phyloP scores from a whole-genome alignment of 2,329 filamentous ascomycete genomes.

The Ascochyta lentis region DNA sequence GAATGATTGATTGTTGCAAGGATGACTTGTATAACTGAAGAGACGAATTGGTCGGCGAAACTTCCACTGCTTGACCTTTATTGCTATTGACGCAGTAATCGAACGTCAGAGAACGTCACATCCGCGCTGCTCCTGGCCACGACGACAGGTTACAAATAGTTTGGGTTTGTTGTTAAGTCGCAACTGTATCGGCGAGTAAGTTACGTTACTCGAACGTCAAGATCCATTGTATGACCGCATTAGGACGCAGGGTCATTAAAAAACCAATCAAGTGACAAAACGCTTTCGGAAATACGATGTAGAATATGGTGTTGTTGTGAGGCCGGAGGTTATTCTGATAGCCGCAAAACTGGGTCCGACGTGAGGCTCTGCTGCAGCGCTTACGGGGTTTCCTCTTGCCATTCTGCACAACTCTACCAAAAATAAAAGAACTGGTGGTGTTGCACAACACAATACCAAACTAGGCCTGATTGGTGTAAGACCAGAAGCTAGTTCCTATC shows the following conservation, averaged over 20 bases:
- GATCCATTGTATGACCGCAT: not conserved
- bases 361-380: not conserved
- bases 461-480: too few relatives aligned
- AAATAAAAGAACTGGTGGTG: too few relatives aligned
- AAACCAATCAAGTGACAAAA: not conserved
- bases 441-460: too few relatives aligned
- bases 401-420: too few relatives aligned
- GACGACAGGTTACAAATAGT: not conserved
- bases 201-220: slow-evolving; percentile 6
- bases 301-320: not conserved
- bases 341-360: not conserved
- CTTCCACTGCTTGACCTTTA: not conserved
- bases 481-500: too few relatives aligned
- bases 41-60: not conserved
- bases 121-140: not conserved
- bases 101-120: not conserved
- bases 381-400: too few relatives aligned
- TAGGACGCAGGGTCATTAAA: not conserved
- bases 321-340: not conserved
- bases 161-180: not conserved
- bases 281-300: not conserved
- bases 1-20: not conserved
- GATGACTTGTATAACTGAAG: not conserved
- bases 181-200: not conserved
- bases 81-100: not conserved